These are phyloP conservation scores for Trypanosoma rangeli DNA, from an alignment of 208 protist species.

Conservation along the genomic window DNA sequence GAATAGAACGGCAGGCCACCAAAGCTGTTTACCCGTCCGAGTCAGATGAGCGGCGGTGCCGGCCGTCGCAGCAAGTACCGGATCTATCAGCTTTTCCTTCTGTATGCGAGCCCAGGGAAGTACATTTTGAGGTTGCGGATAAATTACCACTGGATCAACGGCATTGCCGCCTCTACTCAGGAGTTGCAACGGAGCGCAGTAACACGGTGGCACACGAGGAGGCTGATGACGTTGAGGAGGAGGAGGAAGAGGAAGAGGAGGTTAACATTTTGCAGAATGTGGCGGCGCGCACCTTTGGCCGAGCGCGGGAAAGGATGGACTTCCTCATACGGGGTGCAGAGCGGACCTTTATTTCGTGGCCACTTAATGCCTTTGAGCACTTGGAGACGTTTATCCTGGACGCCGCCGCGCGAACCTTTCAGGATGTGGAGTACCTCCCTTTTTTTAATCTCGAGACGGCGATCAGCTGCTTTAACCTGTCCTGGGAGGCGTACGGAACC, in stretches of 20 bases:
- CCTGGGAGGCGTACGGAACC: constrained; percentile 60
- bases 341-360: constrained; percentile 47
- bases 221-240: neutral
- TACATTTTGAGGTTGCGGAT: neutral
- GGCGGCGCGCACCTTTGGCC: neutral
- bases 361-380: constrained; percentile 43
- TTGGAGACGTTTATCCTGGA: constrained; percentile 57
- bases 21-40: neutral
- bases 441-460: constrained; percentile 90
- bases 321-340: constrained; percentile 42
- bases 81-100: neutral
- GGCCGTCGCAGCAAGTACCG: neutral
- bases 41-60: neutral
- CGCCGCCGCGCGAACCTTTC: constrained; percentile 51
- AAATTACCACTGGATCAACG: neutral
- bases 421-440: constrained; percentile 56
- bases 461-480: constrained; percentile 89
- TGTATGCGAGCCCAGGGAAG: neutral
- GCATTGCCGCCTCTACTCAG: too few species aligned
- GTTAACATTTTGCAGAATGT: neutral
- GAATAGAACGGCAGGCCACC: neutral
- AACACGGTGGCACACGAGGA: neutral
- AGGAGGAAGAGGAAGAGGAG: neutral
- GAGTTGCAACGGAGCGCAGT: neutral
- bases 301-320: constrained; percentile 23